Conservation (phyloP, 768 basidiomycete species). For the Strobilomyces echinocephalus region DNA sequence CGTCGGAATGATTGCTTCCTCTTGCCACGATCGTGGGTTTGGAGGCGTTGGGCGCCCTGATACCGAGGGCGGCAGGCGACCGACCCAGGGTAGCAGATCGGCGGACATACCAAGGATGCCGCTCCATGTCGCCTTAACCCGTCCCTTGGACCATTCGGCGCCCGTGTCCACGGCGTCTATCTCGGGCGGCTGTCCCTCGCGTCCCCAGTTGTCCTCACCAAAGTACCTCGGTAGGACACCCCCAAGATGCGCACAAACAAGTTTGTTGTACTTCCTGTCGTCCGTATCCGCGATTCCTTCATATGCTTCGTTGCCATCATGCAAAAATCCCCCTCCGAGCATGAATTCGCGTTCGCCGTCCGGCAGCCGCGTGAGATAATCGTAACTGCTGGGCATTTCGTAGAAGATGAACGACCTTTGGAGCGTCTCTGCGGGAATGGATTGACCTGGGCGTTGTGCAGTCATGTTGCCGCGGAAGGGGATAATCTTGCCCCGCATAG, state of each 20-base stretch:
- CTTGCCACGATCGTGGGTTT: background rate
- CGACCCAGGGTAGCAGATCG: constrained; percentile 69
- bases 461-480: constrained; percentile 60
- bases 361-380: constrained; percentile 66
- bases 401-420: constrained; percentile 56
- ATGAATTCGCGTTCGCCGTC: constrained; percentile 47
- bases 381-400: constrained; percentile 40
- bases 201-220: constrained; percentile 41
- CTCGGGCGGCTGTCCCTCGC: constrained; percentile 21
- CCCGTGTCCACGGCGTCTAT: background rate
- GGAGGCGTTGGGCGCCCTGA: constrained; percentile 37
- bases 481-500: constrained; percentile 57
- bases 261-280: constrained; percentile 32
- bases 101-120: constrained; percentile 62
- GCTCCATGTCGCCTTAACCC: constrained; percentile 56
- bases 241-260: constrained; percentile 34
- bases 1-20: constrained; percentile 13
- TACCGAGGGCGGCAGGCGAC: constrained; percentile 48
- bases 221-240: constrained; percentile 54
- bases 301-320: constrained; percentile 27
- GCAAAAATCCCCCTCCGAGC: constrained; percentile 55
- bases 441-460: constrained; percentile 53
- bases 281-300: constrained; percentile 37
- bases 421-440: constrained; percentile 32
- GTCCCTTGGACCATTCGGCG: constrained; percentile 36